phyloP scores from a whole-genome alignment of 148 eudicot genomes.

The Fallopia convolvulus region DNA sequence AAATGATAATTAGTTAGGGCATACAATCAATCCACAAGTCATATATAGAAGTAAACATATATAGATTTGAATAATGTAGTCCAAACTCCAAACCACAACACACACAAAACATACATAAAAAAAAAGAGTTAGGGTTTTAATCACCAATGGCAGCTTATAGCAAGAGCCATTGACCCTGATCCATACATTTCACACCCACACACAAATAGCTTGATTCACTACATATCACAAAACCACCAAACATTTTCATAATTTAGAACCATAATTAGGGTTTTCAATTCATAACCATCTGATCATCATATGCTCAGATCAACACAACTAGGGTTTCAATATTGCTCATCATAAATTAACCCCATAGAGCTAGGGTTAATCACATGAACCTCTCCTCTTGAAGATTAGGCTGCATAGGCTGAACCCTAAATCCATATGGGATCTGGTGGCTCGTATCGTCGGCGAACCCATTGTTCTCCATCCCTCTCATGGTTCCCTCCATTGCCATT shows the following conservation, averaged over 20 bases:
- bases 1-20: no score
- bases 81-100: neutral
- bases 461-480: slow-evolving; percentile 22
- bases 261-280: neutral
- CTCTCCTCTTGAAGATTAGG: slow-evolving; percentile 30
- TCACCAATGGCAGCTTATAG: neutral
- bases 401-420: slow-evolving; percentile 34
- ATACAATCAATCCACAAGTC: neutral
- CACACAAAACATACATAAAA: neutral
- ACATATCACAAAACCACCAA: slow-evolving; percentile 4
- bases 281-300: neutral
- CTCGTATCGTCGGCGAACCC: neutral
- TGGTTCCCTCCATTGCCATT: slow-evolving; percentile 18
- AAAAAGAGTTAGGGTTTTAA: neutral
- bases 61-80: neutral
- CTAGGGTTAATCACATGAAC: slow-evolving; percentile 6
- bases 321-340: neutral
- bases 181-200: neutral
- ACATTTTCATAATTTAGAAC: neutral
- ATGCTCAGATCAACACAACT: neutral
- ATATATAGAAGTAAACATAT: neutral
- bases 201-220: neutral
- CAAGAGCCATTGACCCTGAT: neutral
- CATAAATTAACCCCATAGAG: neutral
- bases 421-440: slow-evolving; percentile 25